Evolutionary conservation across 1,139 yeast species (phyloP).

Genomic region (Citeromyces hawaiiensis): DNA sequence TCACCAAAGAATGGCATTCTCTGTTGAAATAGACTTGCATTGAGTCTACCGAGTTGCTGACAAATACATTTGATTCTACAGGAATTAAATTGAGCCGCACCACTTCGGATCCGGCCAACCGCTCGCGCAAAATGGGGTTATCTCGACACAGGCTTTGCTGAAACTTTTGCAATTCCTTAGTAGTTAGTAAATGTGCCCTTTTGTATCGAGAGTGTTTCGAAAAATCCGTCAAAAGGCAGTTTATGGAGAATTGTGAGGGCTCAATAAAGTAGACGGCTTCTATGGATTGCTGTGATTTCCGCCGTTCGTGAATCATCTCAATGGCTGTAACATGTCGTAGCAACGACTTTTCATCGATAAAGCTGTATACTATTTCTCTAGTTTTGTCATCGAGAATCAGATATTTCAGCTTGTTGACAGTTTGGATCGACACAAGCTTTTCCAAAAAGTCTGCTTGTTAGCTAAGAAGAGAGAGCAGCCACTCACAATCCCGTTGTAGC

Average conservation of each 20-base stretch:
- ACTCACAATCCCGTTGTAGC: constrained; percentile 1
- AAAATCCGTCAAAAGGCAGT: constrained; percentile 50
- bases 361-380: constrained; percentile 17
- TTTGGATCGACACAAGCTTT: not conserved
- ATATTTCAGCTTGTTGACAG: constrained; percentile 16
- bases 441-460: constrained; percentile 12
- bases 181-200: constrained; percentile 33
- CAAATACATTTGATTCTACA: constrained; percentile 13
- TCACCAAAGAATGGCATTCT: constrained; percentile 48
- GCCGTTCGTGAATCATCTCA: constrained; percentile 34
- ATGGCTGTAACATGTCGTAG: constrained; percentile 30
- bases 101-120: constrained; percentile 8
- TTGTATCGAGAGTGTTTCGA: constrained; percentile 34
- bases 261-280: constrained; percentile 50
- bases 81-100: constrained; percentile 14
- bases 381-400: constrained; percentile 27
- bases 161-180: constrained; percentile 13
- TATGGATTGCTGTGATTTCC: constrained; percentile 33
- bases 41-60: constrained; percentile 27
- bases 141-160: constrained; percentile 32
- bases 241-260: constrained; percentile 37
- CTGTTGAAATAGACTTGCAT: constrained; percentile 65
- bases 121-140: constrained; percentile 7
- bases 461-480: constrained; percentile 5
- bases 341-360: constrained; percentile 20